These are phyloP conservation scores for Hamamelis virginiana DNA, from an alignment of 164 flowering plant genomes.

Conservation along the genomic window DNA sequence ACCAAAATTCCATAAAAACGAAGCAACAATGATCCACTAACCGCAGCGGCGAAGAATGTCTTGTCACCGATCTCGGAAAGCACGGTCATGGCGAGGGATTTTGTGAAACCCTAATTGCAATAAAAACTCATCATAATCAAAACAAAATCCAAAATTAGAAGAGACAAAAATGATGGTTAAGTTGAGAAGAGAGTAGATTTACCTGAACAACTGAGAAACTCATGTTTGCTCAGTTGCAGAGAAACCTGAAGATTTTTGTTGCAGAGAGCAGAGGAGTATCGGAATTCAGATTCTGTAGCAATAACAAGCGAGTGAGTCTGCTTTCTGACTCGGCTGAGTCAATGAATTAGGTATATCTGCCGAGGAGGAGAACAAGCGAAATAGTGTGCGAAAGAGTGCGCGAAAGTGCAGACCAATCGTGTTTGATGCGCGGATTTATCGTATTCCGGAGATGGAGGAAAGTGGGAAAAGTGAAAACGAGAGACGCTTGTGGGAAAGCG, in stretches of 20 bases:
- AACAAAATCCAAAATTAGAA: not conserved
- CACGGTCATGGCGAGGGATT: constrained; percentile 89
- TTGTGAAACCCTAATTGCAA: constrained; percentile 63
- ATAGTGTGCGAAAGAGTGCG: not conserved
- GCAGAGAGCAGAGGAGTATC: not conserved
- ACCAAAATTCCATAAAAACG: not conserved
- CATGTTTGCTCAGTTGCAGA: constrained; percentile 22
- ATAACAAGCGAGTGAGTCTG: not conserved
- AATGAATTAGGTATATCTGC: not conserved
- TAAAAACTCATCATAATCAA: not conserved
- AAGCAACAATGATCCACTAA: constrained; percentile 31
- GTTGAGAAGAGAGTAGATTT: not conserved
- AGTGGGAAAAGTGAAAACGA: no score
- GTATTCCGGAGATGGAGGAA: no score
- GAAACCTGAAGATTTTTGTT: not conserved
- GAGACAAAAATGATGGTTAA: not conserved
- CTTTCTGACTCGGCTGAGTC: constrained; percentile 1
- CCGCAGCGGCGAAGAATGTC: constrained; percentile 94
- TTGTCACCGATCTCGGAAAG: constrained; percentile 96
- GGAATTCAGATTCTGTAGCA: not conserved
- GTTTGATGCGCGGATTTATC: no score
- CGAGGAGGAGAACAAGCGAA: not conserved
- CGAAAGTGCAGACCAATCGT: not conserved
- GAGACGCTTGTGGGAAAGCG: no score
- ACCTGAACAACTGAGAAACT: constrained; percentile 40